Conservation (phyloP, 164 flowering plant species). For the Platanus orientalis region DNA sequence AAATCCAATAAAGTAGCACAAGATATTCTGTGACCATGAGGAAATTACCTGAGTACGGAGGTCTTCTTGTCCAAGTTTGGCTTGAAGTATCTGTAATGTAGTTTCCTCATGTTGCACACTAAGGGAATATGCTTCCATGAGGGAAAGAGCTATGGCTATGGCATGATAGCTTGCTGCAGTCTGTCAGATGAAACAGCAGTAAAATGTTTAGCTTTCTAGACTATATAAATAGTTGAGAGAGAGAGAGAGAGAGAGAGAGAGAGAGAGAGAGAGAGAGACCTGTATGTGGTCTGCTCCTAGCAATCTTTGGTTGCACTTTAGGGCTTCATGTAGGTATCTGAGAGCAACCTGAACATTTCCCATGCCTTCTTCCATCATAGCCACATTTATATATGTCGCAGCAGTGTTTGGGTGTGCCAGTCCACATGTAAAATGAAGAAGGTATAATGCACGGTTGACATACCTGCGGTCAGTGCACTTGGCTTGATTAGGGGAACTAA, state of each 20-base stretch:
- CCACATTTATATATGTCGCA: conserved; percentile 98
- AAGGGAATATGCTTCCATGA: conserved; percentile 98
- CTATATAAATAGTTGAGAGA: too few species aligned
- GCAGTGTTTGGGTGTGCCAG: conserved; percentile 99
- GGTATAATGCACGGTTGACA: conserved; percentile 93
- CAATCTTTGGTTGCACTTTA: conserved; percentile 90
- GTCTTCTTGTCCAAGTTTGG: conserved; percentile 62
- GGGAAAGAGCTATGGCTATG: conserved; percentile 97
- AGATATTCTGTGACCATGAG: too few species aligned
- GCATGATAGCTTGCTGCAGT: conserved; percentile 99
- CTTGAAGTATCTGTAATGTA: conserved; percentile 81
- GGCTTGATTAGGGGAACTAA: too few species aligned
- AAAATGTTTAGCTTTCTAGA: too few species aligned
- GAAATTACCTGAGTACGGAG: conserved; percentile 37
- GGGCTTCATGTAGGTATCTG: conserved; percentile 95
- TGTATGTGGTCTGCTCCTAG: conserved; percentile 99
- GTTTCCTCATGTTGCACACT: conserved; percentile 99
- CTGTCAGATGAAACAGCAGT: too few species aligned
- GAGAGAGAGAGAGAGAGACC: conserved; percentile 34
- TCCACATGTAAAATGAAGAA: conserved; percentile 94
- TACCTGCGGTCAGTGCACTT: too few species aligned
- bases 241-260: too few species aligned
- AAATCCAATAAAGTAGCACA: too few species aligned
- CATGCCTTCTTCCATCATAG: conserved; percentile 99
- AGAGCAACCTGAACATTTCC: conserved; percentile 99